Evolutionary conservation across 257 asterid species (phyloP).

Genomic region (Dorcoceras hygrometricum): DNA sequence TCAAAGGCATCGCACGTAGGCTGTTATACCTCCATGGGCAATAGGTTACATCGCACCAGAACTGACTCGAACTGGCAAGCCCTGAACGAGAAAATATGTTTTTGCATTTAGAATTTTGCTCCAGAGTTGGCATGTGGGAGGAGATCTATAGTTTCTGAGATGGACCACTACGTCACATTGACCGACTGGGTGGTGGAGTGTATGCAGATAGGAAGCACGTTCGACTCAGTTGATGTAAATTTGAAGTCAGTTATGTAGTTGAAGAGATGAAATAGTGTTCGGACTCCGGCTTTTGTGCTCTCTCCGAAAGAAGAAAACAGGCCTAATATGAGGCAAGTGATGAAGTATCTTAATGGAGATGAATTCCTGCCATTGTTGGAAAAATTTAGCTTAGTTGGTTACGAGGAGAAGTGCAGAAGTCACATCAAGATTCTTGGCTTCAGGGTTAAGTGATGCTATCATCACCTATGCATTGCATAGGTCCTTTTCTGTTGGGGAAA

Average conservation of each 20-base stretch:
- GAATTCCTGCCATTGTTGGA: slow-evolving; percentile 18
- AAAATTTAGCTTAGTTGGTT: slow-evolving; percentile 18
- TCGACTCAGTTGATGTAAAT: slow-evolving; percentile 33
- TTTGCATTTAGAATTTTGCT: slow-evolving; percentile 68
- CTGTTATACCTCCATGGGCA: slow-evolving; percentile 37
- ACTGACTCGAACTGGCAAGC: slow-evolving; percentile 52
- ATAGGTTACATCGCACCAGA: slow-evolving; percentile 61
- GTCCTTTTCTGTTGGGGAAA: slow-evolving; percentile 9
- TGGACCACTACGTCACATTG: slow-evolving; percentile 35
- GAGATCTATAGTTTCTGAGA: slow-evolving; percentile 41
- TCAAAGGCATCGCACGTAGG: slow-evolving; percentile 37
- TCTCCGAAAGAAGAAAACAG: slow-evolving; percentile 29
- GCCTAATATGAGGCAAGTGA: slow-evolving; percentile 35
- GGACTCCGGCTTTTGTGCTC: slow-evolving; percentile 41
- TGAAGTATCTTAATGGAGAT: slow-evolving; percentile 32
- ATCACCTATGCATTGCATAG: neutral
- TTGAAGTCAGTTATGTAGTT: slow-evolving; percentile 23
- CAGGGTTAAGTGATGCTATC: neutral
- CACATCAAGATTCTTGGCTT: slow-evolving; percentile 18
- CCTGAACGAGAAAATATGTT: slow-evolving; percentile 58
- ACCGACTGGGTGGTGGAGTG: slow-evolving; percentile 69
- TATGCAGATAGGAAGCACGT: slow-evolving; percentile 22
- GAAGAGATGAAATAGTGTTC: slow-evolving; percentile 34
- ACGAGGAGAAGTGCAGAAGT: slow-evolving; percentile 18
- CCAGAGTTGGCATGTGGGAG: slow-evolving; percentile 67